phyloP scores from a whole-genome alignment of 192 early-diverging fungal genomes.

The Backusella sp. region DNA sequence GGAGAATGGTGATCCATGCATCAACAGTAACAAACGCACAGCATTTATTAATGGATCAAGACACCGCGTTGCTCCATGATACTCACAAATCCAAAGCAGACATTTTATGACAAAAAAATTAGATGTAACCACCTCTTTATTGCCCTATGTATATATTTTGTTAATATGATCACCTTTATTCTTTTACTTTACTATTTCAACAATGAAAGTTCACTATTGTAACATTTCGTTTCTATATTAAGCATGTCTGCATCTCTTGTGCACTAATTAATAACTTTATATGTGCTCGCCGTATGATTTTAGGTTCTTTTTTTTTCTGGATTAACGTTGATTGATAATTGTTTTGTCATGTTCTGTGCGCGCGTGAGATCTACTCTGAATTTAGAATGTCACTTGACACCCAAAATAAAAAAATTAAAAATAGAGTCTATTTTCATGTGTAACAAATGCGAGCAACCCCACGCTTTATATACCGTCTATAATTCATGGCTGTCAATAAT shows the following conservation, averaged over 20 bases:
- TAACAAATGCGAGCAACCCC: neutral
- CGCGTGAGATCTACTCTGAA: neutral
- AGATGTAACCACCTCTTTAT: neutral
- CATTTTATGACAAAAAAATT: neutral
- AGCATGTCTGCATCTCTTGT: neutral
- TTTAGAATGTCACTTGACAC: constrained; percentile 4
- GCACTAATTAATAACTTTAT: neutral
- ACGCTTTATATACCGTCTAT: constrained; percentile 1
- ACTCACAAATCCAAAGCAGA: neutral
- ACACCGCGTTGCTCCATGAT: neutral
- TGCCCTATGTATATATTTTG: constrained; percentile 3
- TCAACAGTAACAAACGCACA: constrained; percentile 1
- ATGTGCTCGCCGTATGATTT: neutral
- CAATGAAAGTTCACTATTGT: neutral
- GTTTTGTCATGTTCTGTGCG: neutral
- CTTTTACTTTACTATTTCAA: neutral
- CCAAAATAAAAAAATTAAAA: neutral
- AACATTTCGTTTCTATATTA: constrained; percentile 1
- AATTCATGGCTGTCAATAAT: neutral
- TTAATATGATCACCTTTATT: neutral
- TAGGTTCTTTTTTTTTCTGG: neutral
- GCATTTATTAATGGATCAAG: neutral
- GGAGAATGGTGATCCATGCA: constrained; percentile 4
- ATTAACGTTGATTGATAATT: neutral
- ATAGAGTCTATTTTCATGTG: constrained; percentile 3